Base-by-base conservation (phyloP, 2,329 filamentous ascomycete genomes). In the Exophiala spinifera region DNA sequence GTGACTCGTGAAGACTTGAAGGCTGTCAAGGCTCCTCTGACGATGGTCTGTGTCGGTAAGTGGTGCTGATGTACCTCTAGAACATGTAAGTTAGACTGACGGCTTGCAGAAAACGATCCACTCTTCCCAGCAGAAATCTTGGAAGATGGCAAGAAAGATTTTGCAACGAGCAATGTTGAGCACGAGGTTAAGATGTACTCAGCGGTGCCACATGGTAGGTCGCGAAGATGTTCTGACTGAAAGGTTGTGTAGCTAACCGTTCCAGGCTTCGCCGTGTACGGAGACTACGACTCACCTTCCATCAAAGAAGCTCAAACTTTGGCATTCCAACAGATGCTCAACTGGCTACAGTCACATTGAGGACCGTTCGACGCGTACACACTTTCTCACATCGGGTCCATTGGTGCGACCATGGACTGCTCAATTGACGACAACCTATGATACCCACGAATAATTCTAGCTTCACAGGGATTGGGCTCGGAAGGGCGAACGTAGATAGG, bases 91-190 rank as follows among this genome's bases (percentile, higher is more conserved):
- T 13, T 34, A 2, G 28, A 13, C 13, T 39, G n/a, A 53, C 25
- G 23, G 40, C 20, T 10, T n/a, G 25, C 52, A 58, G 63, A 65
- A 43, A 59, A 65, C 31, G 63, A 65, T 43, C 62, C 58, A 14
- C 50, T 65, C 37, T 64, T 65, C 46, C 63, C 63, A 8, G 53
- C 57, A 4, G 62, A 65, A 25, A 59, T 65, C 20, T 55, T 65
- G 13, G 62, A 65, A 15, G 51, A 59, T n/a, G 63, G 61, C n/a
- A 55, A 49, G 46, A 64, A 65, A 42, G 39, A 54, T 11, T 55
- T 64, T 45, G 54, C 59, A n/a, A 33, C 56, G 13, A 61, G 56
- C 40, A 60, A 54, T 28, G 45, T 64, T 17, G 58, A 63, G 23
- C 60, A 64, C 49, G 57, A 63, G 49, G 57, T 65, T 52, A 60